Base-by-base conservation (phyloP, 1,284 basidiomycete species). In the Pseudozyma tsukubaensis region DNA sequence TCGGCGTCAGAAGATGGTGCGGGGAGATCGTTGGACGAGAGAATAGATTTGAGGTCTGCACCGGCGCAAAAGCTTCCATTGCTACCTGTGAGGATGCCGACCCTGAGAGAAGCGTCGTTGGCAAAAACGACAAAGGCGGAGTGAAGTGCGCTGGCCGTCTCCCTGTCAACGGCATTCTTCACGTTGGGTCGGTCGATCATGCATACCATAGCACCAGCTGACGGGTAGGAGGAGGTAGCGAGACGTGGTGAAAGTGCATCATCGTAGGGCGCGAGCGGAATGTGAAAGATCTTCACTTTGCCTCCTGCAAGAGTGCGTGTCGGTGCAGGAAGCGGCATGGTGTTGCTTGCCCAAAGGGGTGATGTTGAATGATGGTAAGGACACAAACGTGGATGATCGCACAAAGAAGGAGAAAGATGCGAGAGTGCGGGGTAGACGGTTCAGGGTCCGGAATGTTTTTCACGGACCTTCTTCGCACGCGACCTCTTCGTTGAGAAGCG, bases 101-200 rank as follows among this genome's bases (percentile, higher is more conserved):
- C 62, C 3, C 57, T 40, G 8, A 74, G 52, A 2, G 37, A 21
- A 0, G 58, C 18, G 14, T 74, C 66, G 52, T 64, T 29, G 9
- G 58, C 72, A 18, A 70, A 74, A 2, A 19, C 29, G 1, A 58
- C 48, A 10, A 74, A 74, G 0, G 66, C 59, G 4, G 56, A 47
- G 48, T 74, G 66, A 0, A 74, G 62, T 2, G 58, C 66, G 10
- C 18, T 32, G 1, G 72, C 66, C 0, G 72, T 70, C 16, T 55
- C 47, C 0, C 72, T 21, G 34, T 74, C 72, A 2, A 74, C 66
- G 1, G 72, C 72, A 40, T 74, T 74, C 34, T 67, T 69, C 35
- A 57, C 55, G 0, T 45, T 29, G 0, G 67, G 48, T 53, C 72
- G 54, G 21, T 70, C 53, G 35, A 74, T 74, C 29, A 56, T 40